These are phyloP conservation scores for Botryotinia globosa DNA, from an alignment of 2,329 filamentous ascomycete species.

Conservation along the genomic window DNA sequence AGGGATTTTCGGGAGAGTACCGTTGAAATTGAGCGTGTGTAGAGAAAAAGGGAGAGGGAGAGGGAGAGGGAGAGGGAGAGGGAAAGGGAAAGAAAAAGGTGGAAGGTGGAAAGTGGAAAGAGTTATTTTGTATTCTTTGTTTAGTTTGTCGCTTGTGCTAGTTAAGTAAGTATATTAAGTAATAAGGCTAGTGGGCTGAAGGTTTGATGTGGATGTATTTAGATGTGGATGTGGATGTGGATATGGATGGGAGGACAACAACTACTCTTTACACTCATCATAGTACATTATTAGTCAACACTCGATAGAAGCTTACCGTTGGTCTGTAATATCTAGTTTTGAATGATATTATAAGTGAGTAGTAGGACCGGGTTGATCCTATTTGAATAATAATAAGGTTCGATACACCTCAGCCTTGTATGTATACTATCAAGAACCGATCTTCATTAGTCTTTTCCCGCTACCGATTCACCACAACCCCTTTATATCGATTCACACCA, in stretches of 20 bases:
- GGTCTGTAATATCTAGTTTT: background rate
- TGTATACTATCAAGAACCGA: background rate
- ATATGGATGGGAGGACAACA: background rate
- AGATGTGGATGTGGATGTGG: background rate
- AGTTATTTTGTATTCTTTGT: background rate
- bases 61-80: background rate
- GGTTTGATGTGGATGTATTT: background rate
- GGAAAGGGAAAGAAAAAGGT: background rate
- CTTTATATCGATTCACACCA: background rate
- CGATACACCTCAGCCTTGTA: background rate
- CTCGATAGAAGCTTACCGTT: background rate
- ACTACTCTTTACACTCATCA: background rate
- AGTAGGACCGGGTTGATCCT: background rate
- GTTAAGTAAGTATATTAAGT: background rate
- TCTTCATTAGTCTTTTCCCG: background rate
- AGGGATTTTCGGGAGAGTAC: conserved; percentile 24
- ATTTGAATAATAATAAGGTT: background rate
- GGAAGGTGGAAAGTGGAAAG: conserved; percentile 6
- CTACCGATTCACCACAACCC: background rate
- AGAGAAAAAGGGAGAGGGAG: background rate
- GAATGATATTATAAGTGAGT: background rate
- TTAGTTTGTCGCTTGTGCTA: background rate
- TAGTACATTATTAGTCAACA: background rate
- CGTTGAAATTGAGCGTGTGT: conserved; percentile 26
- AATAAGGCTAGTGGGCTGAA: too few relatives aligned